phyloP scores from a whole-genome alignment of 257 asterid genomes.

The Ilex asprella region DNA sequence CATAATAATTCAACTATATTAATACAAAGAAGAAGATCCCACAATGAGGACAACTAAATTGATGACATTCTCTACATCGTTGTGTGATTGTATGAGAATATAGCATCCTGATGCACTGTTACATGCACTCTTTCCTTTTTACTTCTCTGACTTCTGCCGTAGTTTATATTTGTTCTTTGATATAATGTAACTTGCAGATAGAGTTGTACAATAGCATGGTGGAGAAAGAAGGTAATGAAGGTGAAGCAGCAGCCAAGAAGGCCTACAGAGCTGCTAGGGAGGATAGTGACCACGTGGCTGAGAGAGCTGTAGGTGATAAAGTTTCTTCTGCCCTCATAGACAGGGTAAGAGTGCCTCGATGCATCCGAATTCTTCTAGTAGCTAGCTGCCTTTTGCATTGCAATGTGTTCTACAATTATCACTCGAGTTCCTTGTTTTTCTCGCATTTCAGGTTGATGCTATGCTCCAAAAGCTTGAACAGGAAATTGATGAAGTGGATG shows the following conservation, averaged over 20 bases:
- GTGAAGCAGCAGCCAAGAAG: conserved; percentile 66
- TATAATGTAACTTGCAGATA: conserved; percentile 43
- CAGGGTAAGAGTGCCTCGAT: conserved; percentile 46
- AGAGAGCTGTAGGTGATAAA: conserved; percentile 56
- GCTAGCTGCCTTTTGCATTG: conserved; percentile 11
- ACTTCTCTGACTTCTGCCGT: not conserved
- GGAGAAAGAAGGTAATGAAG: conserved; percentile 69
- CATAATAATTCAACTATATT: too few relatives aligned
- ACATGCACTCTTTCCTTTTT: not conserved
- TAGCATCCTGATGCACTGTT: not conserved
- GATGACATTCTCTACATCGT: too few relatives aligned
- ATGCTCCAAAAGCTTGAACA: conserved; percentile 97
- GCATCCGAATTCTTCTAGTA: conserved; percentile 5
- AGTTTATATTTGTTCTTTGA: not conserved
- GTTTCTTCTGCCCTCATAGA: conserved; percentile 87
- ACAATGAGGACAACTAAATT: too few relatives aligned
- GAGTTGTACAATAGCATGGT: conserved; percentile 84
- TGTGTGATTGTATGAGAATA: too few relatives aligned
- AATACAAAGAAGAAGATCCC: too few relatives aligned
- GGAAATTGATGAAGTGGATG: conserved; percentile 96
- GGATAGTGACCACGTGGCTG: conserved; percentile 56
- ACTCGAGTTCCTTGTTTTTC: conserved; percentile 16
- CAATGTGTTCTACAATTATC: conserved; percentile 1
- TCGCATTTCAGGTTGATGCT: conserved; percentile 68
- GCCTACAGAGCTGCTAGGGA: conserved; percentile 88